Percentiles rank a stretch among this genome's conserved stretches.
phyloP scores from a whole-genome alignment of 164 flowering plant genomes.

The Protea cynaroides region DNA sequence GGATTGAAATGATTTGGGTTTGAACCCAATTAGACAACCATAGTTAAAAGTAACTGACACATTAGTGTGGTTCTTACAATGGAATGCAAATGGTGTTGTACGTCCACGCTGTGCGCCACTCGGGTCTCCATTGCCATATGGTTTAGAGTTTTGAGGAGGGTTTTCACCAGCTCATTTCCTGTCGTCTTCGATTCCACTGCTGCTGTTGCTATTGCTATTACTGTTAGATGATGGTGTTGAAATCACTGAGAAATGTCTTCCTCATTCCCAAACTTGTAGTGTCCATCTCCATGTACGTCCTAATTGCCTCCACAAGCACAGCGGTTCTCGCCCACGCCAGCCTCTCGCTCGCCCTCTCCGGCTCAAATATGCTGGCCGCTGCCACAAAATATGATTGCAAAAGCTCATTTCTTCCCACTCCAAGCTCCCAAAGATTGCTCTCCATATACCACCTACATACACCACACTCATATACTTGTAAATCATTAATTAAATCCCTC shows the following conservation, averaged over 20 bases:
- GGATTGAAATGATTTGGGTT: too few species aligned
- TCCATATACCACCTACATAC: constrained; percentile 56
- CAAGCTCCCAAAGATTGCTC: constrained; percentile 26
- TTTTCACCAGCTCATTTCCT: constrained; percentile 26
- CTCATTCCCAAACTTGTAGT: constrained; percentile 21
- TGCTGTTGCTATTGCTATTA: too few species aligned
- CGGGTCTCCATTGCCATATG: constrained; percentile 39
- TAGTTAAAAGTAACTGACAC: too few species aligned
- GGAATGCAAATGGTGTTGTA: constrained; percentile 25
- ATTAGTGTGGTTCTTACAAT: constrained; percentile 43
- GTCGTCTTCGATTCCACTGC: constrained; percentile 12
- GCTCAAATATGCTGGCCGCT: constrained; percentile 51
- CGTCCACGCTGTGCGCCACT: constrained; percentile 42
- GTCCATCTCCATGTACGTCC: constrained; percentile 16
- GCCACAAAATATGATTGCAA: constrained; percentile 44
- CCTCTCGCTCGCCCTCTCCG: constrained; percentile 42
- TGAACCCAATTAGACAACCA: too few species aligned
- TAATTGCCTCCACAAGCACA: constrained; percentile 29
- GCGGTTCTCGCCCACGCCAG: constrained; percentile 59
- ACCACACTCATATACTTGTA: too few species aligned
- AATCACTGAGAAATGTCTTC: constrained; percentile 29
- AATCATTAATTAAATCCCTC: too few species aligned
- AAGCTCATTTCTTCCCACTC: constrained; percentile 32
- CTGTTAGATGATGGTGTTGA: constrained; percentile 13
- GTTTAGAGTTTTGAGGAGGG: constrained; percentile 36